Percentiles rank a stretch among this genome's conserved stretches.
Evolutionary conservation across 768 basidiomycete species (phyloP).

Genomic region (Leccinum longicurvipes): DNA sequence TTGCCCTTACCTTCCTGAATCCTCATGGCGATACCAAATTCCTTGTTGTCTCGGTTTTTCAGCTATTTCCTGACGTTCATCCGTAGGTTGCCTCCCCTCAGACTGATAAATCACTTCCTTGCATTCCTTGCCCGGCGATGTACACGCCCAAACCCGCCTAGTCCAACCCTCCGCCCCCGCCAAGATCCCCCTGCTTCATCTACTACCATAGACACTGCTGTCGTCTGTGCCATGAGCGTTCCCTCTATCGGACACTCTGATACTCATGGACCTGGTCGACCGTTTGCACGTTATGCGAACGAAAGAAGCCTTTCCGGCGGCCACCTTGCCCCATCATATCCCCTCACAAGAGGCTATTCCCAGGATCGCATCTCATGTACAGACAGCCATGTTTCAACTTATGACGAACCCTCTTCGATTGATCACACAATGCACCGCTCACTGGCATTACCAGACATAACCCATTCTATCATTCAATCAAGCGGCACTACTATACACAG

Average conservation of each 20-base stretch:
- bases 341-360: background rate
- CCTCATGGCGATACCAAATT: background rate
- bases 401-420: background rate
- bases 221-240: conserved; percentile 15
- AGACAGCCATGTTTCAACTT: background rate
- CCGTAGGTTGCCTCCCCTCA: background rate
- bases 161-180: background rate
- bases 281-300: conserved; percentile 1
- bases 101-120: conserved; percentile 2
- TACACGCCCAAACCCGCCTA: background rate
- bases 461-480: background rate
- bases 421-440: background rate
- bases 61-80: background rate
- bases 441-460: background rate
- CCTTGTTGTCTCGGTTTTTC: background rate
- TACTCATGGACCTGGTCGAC: background rate
- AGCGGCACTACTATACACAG: background rate
- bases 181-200: background rate
- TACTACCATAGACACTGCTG: background rate
- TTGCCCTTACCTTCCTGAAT: too few species aligned
- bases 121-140: conserved; percentile 1
- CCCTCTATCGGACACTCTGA: conserved; percentile 3
- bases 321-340: background rate
- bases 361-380: background rate
- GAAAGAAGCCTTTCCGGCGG: background rate